Evolutionary conservation across 371 early-diverging fungal species (phyloP), one percentile per base, ranked within the genome.

Genomic region (Batkoa obscura): DNA sequence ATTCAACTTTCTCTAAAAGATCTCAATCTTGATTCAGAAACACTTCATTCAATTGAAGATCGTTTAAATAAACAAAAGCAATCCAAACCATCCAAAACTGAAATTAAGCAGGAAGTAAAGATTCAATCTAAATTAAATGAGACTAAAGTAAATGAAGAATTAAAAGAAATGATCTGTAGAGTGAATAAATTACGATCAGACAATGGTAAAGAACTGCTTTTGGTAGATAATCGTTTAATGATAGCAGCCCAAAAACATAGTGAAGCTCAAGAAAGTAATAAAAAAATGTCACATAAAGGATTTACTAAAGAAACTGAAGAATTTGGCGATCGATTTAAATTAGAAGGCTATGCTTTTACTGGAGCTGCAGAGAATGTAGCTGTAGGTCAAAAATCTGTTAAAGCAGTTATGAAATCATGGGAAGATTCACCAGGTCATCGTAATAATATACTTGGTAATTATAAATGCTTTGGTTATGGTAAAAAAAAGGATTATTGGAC

Each of bases 401-500:
- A 30, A 4, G 47, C 9, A 6, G 57, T 47, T 23, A 47, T 56
- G 47, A 10, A 8, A 15, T 1, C 55, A n/a, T 62, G 62, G 62
- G 52, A 56, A 52, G 41, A 58, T 32, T 62, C 62, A 32, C 47
- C 49, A 15, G 59, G 59, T 17, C 62, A 62, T 46, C 42, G 50
- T 3, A 57, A 30, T 15, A 62, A 62, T 43, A 62, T 62, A 12
- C 47, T 59, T 32, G 31, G 32, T 13, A 6, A n/a, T 6, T 31
- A 49, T 31, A 13, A 35, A 2, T 49, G 50, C 50, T 49, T 49
- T 33, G 50, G 50, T 30, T 49, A 49, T n/a, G 50, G 30, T 35
- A 35, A 30, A 4, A 8, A 6, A 3, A 23, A 23, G 4, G 9
- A n/a, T 6, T 49, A 33, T 33, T 49, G 50, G 50, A 49, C 50